Base-by-base conservation (phyloP, 345 rosid genomes). In the Laguncularia racemosa region DNA sequence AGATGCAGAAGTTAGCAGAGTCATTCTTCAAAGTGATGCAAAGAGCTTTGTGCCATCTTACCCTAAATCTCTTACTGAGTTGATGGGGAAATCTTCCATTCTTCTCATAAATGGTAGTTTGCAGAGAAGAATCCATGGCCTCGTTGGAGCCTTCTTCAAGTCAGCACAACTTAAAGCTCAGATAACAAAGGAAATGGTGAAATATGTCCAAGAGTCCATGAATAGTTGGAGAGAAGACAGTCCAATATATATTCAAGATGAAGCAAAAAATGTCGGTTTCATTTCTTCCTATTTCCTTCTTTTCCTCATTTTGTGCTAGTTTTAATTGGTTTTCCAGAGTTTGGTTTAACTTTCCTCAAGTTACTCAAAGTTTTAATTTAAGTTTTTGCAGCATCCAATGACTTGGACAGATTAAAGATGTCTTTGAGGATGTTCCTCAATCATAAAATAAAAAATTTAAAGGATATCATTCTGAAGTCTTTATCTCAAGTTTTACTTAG, bases 31-130 rank as follows among this genome's bases (percentile, higher is more conserved):
- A 51, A 87, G 97, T 67, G 97, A 87, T 67, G 72, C 92, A 14
- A 84, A 78, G 61, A 33, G 76, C 12, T 95, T 93, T 62, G 97
- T 90, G 50, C 95, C 99, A 4, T 90, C 78, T 53, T 95, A 89
- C 73, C 97, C 99, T 2, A 90, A 84, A 73, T 90, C 99, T 40
- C 82, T 90, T 46, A 78, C 95, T 2, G 97, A 95, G 71, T 77
- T 95, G 68, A 90, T 95, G 97, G 99, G 99, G 1, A 82, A 95
- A 63, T 77, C 96, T 51, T 95, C 99, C 48, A 88, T 95, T 68
- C 63, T 95, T 72, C 77, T 84, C 50, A 82, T 95, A 47, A 87
- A 82, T 68, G 99, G 97, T 4, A 83, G 87, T 64, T 72, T 82
- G 52, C 99, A 95, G 9, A 95, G 86, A 74, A 81, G 89, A 75